Conservation (phyloP, 2,329 filamentous ascomycete genomes). For the Ceratocystis colombiana region DNA sequence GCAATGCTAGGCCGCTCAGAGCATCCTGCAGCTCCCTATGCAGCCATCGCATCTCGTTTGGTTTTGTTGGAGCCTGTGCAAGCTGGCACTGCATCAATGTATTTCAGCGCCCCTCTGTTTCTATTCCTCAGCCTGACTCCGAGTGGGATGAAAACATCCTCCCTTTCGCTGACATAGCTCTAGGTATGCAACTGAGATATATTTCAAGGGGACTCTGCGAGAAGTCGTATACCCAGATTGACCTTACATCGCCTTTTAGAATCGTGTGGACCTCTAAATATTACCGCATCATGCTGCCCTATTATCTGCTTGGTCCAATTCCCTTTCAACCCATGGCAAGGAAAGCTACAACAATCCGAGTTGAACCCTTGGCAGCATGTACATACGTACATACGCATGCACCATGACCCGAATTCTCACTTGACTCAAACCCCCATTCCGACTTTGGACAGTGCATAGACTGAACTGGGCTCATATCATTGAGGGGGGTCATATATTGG, state of each 20-base stretch:
- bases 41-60: background rate
- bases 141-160: background rate
- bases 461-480: background rate
- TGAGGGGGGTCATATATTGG: background rate
- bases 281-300: conserved; percentile 2
- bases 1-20: background rate
- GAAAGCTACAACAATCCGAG: background rate
- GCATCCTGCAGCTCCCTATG: conserved; percentile 11
- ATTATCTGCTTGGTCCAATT: background rate
- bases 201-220: background rate
- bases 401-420: background rate
- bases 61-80: background rate
- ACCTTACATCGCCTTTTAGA: background rate
- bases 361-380: background rate
- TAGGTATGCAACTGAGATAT: background rate
- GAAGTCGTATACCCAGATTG: background rate
- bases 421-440: background rate
- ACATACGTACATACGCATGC: background rate
- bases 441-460: background rate
- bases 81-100: conserved; percentile 10
- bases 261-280: background rate
- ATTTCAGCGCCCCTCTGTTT: background rate
- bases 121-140: background rate
- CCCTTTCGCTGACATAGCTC: background rate
- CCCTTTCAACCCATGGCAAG: background rate